phyloP scores from a whole-genome alignment of 495 filamentous ascomycete genomes.

The Recurvomyces mirabilis region DNA sequence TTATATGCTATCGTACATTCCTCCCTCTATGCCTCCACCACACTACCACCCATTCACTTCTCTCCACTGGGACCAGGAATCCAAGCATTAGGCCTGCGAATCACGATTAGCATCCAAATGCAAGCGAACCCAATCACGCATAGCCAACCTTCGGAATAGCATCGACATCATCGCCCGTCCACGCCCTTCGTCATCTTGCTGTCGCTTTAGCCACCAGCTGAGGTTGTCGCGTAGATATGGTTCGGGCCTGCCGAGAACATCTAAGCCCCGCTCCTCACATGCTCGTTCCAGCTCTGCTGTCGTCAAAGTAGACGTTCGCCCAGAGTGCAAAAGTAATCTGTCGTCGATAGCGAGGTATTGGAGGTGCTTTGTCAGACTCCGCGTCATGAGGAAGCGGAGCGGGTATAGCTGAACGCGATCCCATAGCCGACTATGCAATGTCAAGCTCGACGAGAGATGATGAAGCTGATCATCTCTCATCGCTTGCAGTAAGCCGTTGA shows the following conservation, averaged over 20 bases:
- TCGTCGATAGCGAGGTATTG: constrained; percentile 51
- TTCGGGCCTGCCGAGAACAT: constrained; percentile 28
- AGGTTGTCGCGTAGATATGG: constrained; percentile 22
- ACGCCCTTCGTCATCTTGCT: constrained; percentile 11
- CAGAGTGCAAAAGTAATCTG: constrained; percentile 39
- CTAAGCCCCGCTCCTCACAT: constrained; percentile 41
- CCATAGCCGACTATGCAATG: constrained; percentile 39
- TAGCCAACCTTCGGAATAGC: constrained; percentile 17
- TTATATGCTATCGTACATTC: no score
- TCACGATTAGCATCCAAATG: constrained; percentile 13
- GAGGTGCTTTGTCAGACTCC: constrained; percentile 34
- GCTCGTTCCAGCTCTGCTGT: constrained; percentile 45
- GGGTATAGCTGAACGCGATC: constrained; percentile 33
- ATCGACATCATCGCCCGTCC: constrained; percentile 14
- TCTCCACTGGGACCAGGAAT: no score
- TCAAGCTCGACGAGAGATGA: constrained; percentile 25
- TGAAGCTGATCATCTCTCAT: constrained; percentile 11
- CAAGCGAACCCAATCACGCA: constrained; percentile 11
- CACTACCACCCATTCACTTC: no score
- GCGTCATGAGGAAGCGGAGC: constrained; percentile 31
- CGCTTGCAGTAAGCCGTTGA: not conserved
- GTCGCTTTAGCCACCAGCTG: constrained; percentile 15
- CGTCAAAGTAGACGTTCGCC: constrained; percentile 34
- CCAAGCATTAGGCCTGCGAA: constrained; percentile 17
- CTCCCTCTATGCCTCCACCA: no score